Base-by-base conservation (phyloP, 73 alveolate genomes). In the Symbiodinium pilosum region DNA sequence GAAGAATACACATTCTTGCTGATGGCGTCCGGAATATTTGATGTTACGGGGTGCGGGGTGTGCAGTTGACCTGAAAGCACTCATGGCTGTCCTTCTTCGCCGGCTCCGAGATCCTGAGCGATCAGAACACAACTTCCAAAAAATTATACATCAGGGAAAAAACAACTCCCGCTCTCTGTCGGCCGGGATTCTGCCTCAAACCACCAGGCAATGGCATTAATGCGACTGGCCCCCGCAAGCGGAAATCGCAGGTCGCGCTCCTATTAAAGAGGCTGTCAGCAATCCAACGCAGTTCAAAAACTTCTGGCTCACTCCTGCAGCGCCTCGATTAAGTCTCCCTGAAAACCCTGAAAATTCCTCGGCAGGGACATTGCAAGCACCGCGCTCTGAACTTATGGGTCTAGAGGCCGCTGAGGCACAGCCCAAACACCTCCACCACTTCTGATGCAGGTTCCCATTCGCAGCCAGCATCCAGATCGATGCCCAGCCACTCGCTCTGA, bases 181-280 rank as follows among this genome's bases (percentile, higher is more conserved):
- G n/a, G 91, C 39, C 52, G 26, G 12, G 95, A 32, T 8, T 43
- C 95, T 6, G 95, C 95, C 64, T 88, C 95, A 40, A 88, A 88
- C 95, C 95, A 88, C 95, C 95, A 88, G 56, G 95, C 95, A 32
- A 88, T 86, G 20, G 95, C 95, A 34, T 88, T 88, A 36, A 14
- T 6, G 7, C 34, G 6, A 16, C 36, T 32, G 77, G 32, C 18
- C 32, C 81, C 51, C 20, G 85, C 12, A 28, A 88, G 86, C 86
- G 71, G 86, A 41, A 88, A 88, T 41, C 9, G 86, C 38, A 56
- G 86, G 54, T 56, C 95, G 30, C 95, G 95, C 68, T 88, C 95
- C 95, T 88, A 9, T 14, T 47, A 47, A 47, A 47, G 59, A 47
- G 59, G 59, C 59, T 47, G 6, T 47, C 59, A 47, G 59, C 14